These are phyloP conservation scores for Argentina anserina DNA, from an alignment of 306 rosid species.

Conservation along the genomic window DNA sequence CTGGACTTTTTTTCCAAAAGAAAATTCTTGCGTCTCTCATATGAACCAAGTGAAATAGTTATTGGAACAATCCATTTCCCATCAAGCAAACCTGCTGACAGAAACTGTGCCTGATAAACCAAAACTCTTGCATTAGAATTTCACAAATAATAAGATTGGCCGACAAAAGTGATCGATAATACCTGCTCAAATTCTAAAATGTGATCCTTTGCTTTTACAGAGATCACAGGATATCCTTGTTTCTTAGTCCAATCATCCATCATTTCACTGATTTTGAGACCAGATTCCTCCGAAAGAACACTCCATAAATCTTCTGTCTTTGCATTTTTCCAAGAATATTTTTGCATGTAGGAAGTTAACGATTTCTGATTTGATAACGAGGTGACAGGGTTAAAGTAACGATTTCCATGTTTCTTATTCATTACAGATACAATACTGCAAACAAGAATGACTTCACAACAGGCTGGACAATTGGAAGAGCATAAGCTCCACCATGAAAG, in stretches of 20 bases:
- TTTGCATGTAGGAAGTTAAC: conserved; percentile 42
- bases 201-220: conserved; percentile 35
- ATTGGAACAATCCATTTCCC: conserved; percentile 57
- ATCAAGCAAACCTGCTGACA: conserved; percentile 40
- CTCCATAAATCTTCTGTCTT: conserved; percentile 60
- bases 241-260: conserved; percentile 62
- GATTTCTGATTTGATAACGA: conserved; percentile 46
- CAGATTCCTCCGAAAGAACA: conserved; percentile 54
- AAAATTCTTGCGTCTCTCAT: conserved; percentile 32
- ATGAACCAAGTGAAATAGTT: conserved; percentile 50
- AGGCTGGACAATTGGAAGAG: not conserved
- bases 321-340: conserved; percentile 52
- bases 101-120: conserved; percentile 50
- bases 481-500: not conserved
- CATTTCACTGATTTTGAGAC: conserved; percentile 39
- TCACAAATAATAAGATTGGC: not conserved
- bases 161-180: not conserved
- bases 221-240: conserved; percentile 61
- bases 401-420: too few species aligned
- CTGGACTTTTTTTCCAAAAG: conserved; percentile 37
- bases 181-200: conserved; percentile 59
- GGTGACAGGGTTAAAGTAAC: conserved; percentile 5
- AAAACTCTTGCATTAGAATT: conserved; percentile 16
- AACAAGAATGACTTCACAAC: not conserved
- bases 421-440: not conserved